phyloP scores from a whole-genome alignment of 495 filamentous ascomycete genomes.

The Daldinia caldariorum region DNA sequence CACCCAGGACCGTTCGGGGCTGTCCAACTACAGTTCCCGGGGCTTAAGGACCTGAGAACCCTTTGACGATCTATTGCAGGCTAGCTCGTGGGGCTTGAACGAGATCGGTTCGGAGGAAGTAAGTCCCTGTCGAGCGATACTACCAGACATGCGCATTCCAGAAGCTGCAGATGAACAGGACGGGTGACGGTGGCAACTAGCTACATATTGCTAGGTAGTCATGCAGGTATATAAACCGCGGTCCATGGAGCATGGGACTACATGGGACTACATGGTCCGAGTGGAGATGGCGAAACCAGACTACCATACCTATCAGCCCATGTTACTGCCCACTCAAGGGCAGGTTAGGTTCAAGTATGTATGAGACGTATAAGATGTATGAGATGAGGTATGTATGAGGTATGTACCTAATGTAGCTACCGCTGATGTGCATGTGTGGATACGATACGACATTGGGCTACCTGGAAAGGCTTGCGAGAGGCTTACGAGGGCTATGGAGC shows the following conservation, averaged over 20 bases:
- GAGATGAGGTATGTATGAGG: conserved; percentile 14
- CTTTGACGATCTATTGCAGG: conserved; percentile 42
- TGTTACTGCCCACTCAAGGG: conserved; percentile 32
- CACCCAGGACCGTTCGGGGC: conserved; percentile 26
- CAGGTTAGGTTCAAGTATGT: conserved; percentile 19
- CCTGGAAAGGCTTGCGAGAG: conserved; percentile 11
- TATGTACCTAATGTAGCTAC: conserved; percentile 23
- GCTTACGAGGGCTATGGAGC: background rate
- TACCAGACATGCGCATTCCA: conserved; percentile 40
- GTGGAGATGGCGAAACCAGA: conserved; percentile 47
- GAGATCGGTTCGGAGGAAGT: conserved; percentile 45
- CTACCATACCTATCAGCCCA: conserved; percentile 36
- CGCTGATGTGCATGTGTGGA: conserved; percentile 47
- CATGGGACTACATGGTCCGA: conserved; percentile 38
- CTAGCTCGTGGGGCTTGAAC: conserved; percentile 42
- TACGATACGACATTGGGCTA: conserved; percentile 38
- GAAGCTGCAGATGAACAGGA: conserved; percentile 43
- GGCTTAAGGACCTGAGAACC: conserved; percentile 40
- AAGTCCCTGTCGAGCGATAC: conserved; percentile 45
- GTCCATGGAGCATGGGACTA: conserved; percentile 28
- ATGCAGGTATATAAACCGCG: conserved; percentile 14
- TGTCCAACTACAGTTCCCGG: conserved; percentile 38
- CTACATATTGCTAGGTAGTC: conserved; percentile 13
- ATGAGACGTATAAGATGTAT: conserved; percentile 17
- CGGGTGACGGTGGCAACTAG: conserved; percentile 48